Conservation (phyloP, 306 rosid species). For the Cucumis sativus region DNA sequence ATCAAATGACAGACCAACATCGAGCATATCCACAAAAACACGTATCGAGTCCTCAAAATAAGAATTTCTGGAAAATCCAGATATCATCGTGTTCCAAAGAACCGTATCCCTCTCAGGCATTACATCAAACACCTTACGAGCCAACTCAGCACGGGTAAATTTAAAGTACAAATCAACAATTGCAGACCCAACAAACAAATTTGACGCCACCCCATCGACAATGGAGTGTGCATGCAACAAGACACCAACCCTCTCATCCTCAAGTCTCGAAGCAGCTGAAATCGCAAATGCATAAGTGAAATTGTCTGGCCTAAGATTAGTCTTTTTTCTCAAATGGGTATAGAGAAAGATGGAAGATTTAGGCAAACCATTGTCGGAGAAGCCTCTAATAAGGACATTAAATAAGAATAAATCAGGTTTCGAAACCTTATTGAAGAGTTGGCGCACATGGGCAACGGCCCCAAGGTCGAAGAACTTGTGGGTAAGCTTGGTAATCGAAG, state of each 20-base stretch:
- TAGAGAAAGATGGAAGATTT: constrained; percentile 46
- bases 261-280: constrained; percentile 36
- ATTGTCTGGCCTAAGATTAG: constrained; percentile 47
- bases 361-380: constrained; percentile 38
- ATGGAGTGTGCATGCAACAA: constrained; percentile 53
- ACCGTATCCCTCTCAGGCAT: constrained; percentile 54
- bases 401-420: constrained; percentile 72
- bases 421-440: constrained; percentile 51
- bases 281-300: constrained; percentile 53
- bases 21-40: constrained; percentile 47
- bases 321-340: constrained; percentile 35
- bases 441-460: constrained; percentile 50
- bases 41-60: constrained; percentile 31
- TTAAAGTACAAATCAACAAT: constrained; percentile 52
- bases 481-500: constrained; percentile 70
- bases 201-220: constrained; percentile 47
- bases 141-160: constrained; percentile 37
- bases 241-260: constrained; percentile 30
- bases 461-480: constrained; percentile 63
- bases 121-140: constrained; percentile 74
- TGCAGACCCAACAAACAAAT: constrained; percentile 54
- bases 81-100: constrained; percentile 71
- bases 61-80: constrained; percentile 57
- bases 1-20: constrained; percentile 30
- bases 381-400: constrained; percentile 67